Conservation (phyloP, 2,329 filamentous ascomycete genomes). For the Parastagonospora avenae region DNA sequence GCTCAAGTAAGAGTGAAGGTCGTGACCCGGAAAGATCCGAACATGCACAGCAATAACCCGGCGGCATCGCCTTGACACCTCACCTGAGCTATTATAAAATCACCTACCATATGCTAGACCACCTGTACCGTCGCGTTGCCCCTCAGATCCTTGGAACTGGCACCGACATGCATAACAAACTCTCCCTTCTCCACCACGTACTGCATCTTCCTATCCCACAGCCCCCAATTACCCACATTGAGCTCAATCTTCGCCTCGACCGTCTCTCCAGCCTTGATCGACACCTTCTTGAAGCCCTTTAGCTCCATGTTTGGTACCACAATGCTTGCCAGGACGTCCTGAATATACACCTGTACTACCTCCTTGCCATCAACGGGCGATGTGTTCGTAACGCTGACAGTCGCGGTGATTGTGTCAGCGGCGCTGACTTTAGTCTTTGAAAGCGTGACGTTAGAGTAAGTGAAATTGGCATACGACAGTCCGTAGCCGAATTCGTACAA, state of each 20-base stretch:
- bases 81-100: no score
- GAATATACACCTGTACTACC: constrained; percentile 71
- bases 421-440: constrained; percentile 56
- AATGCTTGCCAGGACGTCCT: constrained; percentile 65
- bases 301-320: constrained; percentile 68
- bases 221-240: constrained; percentile 56
- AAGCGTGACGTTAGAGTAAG: constrained; percentile 60
- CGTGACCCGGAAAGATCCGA: no score
- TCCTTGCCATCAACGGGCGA: constrained; percentile 64
- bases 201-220: constrained; percentile 66
- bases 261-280: constrained; percentile 64
- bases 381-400: constrained; percentile 66
- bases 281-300: constrained; percentile 71
- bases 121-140: constrained; percentile 64
- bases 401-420: constrained; percentile 62
- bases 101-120: constrained; percentile 1
- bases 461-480: constrained; percentile 68
- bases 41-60: no score
- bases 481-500: constrained; percentile 72
- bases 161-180: constrained; percentile 66
- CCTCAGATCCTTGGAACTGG: constrained; percentile 62
- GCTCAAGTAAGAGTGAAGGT: no score
- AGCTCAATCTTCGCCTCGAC: constrained; percentile 59
- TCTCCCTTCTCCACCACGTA: constrained; percentile 76
- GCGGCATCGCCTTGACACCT: no score